Conservation (phyloP, 129 eudicot species). For the Silybum marianum region DNA sequence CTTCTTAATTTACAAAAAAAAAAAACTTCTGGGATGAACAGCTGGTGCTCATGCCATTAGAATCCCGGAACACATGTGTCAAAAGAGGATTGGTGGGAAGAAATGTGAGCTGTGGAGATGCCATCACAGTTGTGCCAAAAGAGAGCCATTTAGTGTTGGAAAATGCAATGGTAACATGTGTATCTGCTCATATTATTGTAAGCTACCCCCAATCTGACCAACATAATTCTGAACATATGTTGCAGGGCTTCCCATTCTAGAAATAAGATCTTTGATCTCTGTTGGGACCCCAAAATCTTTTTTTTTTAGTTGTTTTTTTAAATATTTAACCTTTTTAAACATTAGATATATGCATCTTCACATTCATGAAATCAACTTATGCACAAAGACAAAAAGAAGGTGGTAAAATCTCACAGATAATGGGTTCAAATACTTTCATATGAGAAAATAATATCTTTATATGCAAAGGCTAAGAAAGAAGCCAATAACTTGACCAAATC, state of each 20-base stretch:
- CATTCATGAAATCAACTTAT: slow-evolving; percentile 1
- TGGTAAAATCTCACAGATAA: not conserved
- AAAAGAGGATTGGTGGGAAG: slow-evolving; percentile 20
- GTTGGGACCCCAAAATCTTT: slow-evolving; percentile 10
- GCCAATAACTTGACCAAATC: slow-evolving; percentile 11
- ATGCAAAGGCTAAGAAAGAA: slow-evolving; percentile 29
- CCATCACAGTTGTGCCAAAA: slow-evolving; percentile 37
- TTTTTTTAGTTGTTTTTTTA: not conserved
- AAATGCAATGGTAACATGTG: slow-evolving; percentile 46
- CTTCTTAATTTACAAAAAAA: not conserved
- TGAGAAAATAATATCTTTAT: not conserved
- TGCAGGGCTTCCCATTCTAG: not conserved
- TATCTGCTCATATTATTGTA: slow-evolving; percentile 54
- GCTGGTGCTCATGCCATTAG: slow-evolving; percentile 37
- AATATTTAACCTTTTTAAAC: not conserved
- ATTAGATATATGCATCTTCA: slow-evolving; percentile 4
- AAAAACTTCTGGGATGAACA: slow-evolving; percentile 1
- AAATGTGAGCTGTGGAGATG: slow-evolving; percentile 41
- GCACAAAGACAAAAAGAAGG: not conserved
- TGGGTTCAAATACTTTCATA: not conserved
- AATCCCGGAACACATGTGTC: slow-evolving; percentile 56
- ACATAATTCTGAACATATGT: slow-evolving; percentile 3
- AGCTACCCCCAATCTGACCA: slow-evolving; percentile 44
- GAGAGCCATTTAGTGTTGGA: slow-evolving; percentile 45
- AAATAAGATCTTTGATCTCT: slow-evolving; percentile 19